Base-by-base conservation (phyloP, 352 stramenopile genomes). In the Saprolegnia diclina region DNA sequence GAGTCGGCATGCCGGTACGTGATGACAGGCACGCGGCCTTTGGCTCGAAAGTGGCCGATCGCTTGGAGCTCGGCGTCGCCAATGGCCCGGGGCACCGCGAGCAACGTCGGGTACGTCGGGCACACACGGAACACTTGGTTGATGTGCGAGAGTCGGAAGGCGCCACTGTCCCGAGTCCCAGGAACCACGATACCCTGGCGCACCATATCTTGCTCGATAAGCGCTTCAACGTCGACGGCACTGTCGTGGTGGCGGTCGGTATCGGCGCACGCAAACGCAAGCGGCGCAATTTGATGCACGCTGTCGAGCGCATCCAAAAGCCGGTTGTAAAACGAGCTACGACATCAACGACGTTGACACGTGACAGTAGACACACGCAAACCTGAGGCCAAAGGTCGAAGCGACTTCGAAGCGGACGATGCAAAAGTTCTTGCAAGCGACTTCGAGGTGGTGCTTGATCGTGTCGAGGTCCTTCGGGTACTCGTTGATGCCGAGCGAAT, bases 81-180 rank as follows among this genome's bases (percentile, higher is more conserved):
- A 6, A 99, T 79, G 0, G 84, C 81, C 0, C 88, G 79, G 11
- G 97, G 97, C 1, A 98, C 94, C 13, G 97, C 79, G 38, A 99
- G 85, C 0, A 73, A 66, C 35, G 70, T 82, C 0, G 89, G 89
- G 62, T 96, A 96, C 0, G 87, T 95, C 1, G 85, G 79, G 19
- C 76, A 89, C 57, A 96, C 78, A 46, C 89, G 90, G 73, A 90
- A 91, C 53, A 83, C 84, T 54, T 70, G 83, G 76, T 94, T 94
- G 61, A 90, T 73, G 48, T 77, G 65, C 5, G 84, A 84, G 45
- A 92, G 54, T 0, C 86, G 78, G 44, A 90, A 94, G 5, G 9
- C 18, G 29, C 40, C 32, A 48, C 6, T 5, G 7, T 38, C 56
- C 35, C 22, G 56, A 32, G 56, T 18, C 11, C 56, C 19, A 22